Evolutionary conservation across 2,329 filamentous ascomycete genomes (phyloP), one percentile per base, ranked within the genome.

Genomic region (Ophiostoma ulmi): DNA sequence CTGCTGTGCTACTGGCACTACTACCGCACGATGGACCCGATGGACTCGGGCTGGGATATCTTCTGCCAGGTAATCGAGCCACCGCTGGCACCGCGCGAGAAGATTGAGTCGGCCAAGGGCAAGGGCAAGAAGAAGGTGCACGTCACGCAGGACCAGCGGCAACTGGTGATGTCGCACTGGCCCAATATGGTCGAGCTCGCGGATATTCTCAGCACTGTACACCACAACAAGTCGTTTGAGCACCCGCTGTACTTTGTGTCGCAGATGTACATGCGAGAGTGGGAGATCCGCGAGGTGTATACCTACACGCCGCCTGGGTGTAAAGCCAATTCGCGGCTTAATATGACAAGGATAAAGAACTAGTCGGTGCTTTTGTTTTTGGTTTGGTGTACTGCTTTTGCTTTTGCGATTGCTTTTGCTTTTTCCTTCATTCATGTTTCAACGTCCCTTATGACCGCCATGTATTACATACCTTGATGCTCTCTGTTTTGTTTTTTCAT

Each of bases 1-100:
- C 76, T 85, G 38, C 80, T 86, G 1, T 76, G 78, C 13, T 78
- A 84, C 69, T 86, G 84, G 84, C 82, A 84, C 67, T 86, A 85
- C 73, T 86, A 81, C 75, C 82, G 81, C 70, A 79, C 78, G 41
- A 74, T 73, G 71, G 72, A 73, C 20, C 73, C 83, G 10, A 72
- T 75, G 44, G 72, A 78, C 41, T 79, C 78, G 0, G 76, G 75
- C 6, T 72, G 72, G 22, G 73, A 72, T 5, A 77, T 78, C 31
- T 72, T 74, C 6, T 75, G 74, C 65, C 68, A 73, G 35, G 71
- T 73, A 1, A 66, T 74, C 26, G 64, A 72, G 17, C 72, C 69
- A 1, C 61, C 22, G 11, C 35, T 36, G 3, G 36, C n/a, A 11
- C 70, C 72, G 1, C 63, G 70, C 14, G 17, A 39, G 2, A 71